Base-by-base conservation (phyloP, 1,139 yeast species). In the Saccharomyces hybrid region DNA sequence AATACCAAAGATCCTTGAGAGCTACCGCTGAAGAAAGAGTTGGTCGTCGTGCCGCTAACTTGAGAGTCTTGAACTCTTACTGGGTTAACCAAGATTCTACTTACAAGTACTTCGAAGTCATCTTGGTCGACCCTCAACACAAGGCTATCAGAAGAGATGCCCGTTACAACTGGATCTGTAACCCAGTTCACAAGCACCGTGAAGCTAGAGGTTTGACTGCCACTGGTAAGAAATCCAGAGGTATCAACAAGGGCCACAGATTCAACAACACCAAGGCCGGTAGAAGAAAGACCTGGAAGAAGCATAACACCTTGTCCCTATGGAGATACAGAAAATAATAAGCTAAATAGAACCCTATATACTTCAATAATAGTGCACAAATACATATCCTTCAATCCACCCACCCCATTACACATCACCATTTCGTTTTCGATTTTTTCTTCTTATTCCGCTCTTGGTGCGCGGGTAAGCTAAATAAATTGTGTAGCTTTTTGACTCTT, bases 131-230 rank as follows among this genome's bases (percentile, higher is more conserved):
- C 75, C 99, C 99, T 74, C 82, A 84, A 73, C 99, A 93, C 88
- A 87, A 88, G 82, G 99, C 97, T 68, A 90, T 93, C 85, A 91
- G 97, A 84, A 88, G 96, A 79, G 97, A 91, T 74, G 86, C 99
- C 70, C 87, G 95, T 81, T 85, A 85, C 95, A 93, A 95, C 97
- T 93, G 99, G 99, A 93, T 93, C 79, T 89, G 80, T 75, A 88
- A 89, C 88, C 96, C 99, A 73, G 99, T 93, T 69, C 99, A 93
- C 96, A 93, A 93, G 88, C 97, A 89, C 88, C 90, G 99, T 83
- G 99, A 95, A 81, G 81, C 95, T 73, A 95, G 99, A 86, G 98
- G 98, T 79, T 89, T 93, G 74, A 93, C 99, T 73, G 75, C 97
- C 72, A 86, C 95, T 71, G 99, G 99, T 77, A 93, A 90, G 95